phyloP scores from a whole-genome alignment of 2,329 filamentous ascomycete genomes.

The Diplocarpon rosae region DNA sequence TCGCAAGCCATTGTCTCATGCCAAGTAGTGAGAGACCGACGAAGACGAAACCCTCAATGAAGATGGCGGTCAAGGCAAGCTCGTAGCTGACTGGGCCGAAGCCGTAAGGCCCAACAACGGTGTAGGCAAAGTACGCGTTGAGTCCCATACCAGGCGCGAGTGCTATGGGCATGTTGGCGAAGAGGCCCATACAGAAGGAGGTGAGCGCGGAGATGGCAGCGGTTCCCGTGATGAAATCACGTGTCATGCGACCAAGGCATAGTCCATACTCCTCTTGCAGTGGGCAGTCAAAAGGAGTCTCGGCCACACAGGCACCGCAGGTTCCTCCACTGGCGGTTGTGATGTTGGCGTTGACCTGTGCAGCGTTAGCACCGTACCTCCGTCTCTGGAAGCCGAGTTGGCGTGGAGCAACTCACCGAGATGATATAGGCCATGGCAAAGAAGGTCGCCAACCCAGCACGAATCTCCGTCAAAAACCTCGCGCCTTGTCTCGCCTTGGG shows the following conservation, averaged over 20 bases:
- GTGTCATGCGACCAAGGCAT: slow-evolving; percentile 40
- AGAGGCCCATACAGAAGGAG: slow-evolving; percentile 73
- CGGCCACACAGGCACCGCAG: slow-evolving; percentile 18
- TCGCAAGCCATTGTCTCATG: slow-evolving; percentile 78
- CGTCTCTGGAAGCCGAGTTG: not conserved
- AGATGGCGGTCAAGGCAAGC: slow-evolving; percentile 74
- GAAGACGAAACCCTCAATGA: slow-evolving; percentile 81
- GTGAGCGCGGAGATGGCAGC: slow-evolving; percentile 71
- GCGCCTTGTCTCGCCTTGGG: slow-evolving; percentile 44
- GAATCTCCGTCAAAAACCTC: slow-evolving; percentile 72
- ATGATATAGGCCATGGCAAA: slow-evolving; percentile 66
- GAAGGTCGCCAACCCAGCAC: slow-evolving; percentile 70
- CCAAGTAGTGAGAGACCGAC: slow-evolving; percentile 68
- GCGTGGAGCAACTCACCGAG: slow-evolving; percentile 33
- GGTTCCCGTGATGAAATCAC: slow-evolving; percentile 75
- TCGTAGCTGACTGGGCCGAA: slow-evolving; percentile 61
- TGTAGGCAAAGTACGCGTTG: slow-evolving; percentile 78
- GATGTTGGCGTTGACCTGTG: slow-evolving; percentile 49
- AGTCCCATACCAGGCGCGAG: slow-evolving; percentile 69
- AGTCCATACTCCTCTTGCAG: slow-evolving; percentile 45
- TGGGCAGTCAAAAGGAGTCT: slow-evolving; percentile 29
- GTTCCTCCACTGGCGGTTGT: slow-evolving; percentile 42
- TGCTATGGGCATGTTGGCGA: slow-evolving; percentile 65
- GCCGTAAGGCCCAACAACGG: slow-evolving; percentile 66
- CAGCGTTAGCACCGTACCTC: not conserved